Percentiles rank a stretch among this genome's conserved stretches.
phyloP scores from a whole-genome alignment of 306 rosid species.

The Sesbania bispinosa region DNA sequence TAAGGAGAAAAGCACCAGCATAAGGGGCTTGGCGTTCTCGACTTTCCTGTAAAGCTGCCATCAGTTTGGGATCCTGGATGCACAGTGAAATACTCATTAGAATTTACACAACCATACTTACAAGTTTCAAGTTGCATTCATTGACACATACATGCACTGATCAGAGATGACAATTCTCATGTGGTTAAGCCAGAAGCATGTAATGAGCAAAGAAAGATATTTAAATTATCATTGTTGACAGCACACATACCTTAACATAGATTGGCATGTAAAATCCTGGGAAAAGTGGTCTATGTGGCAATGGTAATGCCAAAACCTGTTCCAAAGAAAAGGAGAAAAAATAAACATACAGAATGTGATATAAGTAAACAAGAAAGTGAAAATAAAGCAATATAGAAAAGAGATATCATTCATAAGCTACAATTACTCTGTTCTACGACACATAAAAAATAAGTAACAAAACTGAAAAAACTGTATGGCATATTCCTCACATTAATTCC shows the following conservation, averaged over 20 bases:
- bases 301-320: slow-evolving; percentile 96
- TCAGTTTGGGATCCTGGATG: slow-evolving; percentile 79
- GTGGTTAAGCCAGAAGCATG: slow-evolving; percentile 14
- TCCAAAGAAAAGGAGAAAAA: slow-evolving; percentile 9
- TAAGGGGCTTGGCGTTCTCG: slow-evolving; percentile 93
- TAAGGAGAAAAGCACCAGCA: slow-evolving; percentile 95
- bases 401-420: slow-evolving; percentile 3
- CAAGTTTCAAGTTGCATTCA: slow-evolving; percentile 4
- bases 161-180: neutral
- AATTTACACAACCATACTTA: neutral
- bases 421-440: neutral
- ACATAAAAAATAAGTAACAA: neutral
- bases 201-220: neutral
- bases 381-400: neutral
- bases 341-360: slow-evolving; percentile 2
- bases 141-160: neutral
- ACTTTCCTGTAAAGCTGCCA: slow-evolving; percentile 94
- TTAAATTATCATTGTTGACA: slow-evolving; percentile 6
- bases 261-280: slow-evolving; percentile 99
- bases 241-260: slow-evolving; percentile 75
- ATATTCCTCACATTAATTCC: neutral
- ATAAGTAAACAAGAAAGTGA: neutral
- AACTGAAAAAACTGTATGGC: neutral
- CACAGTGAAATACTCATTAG: slow-evolving; percentile 23
- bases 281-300: slow-evolving; percentile 94